phyloP scores from a whole-genome alignment of 495 filamentous ascomycete species.

The Penicillium argentinense region DNA sequence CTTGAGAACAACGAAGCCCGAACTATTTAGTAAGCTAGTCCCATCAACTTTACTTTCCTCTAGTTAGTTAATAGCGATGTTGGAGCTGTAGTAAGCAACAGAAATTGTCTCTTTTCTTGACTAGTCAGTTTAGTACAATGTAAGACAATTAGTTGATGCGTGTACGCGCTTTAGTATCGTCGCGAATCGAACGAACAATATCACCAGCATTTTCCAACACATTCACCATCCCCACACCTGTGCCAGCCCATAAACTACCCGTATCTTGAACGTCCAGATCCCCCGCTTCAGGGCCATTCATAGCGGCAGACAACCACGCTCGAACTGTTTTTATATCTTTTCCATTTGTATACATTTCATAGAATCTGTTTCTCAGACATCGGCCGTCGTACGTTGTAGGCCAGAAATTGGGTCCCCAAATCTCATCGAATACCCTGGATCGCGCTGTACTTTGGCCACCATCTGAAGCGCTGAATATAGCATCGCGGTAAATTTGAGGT shows the following conservation, averaged over 20 bases:
- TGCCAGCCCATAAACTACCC: conserved; percentile 64
- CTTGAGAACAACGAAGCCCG: too few species aligned
- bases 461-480: conserved; percentile 57
- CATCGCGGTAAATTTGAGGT: conserved; percentile 54
- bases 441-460: conserved; percentile 63
- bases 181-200: conserved; percentile 27
- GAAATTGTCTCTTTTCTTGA: too few species aligned
- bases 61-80: too few species aligned
- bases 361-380: conserved; percentile 61
- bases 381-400: conserved; percentile 60
- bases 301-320: conserved; percentile 35
- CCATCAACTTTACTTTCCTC: too few species aligned
- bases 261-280: conserved; percentile 39
- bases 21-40: too few species aligned
- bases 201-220: conserved; percentile 24
- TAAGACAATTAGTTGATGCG: background rate
- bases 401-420: conserved; percentile 66
- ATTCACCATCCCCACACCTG: conserved; percentile 40
- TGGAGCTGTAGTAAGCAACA: too few species aligned
- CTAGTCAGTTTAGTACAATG: background rate
- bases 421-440: conserved; percentile 64
- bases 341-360: conserved; percentile 47
- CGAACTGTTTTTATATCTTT: conserved; percentile 49
- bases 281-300: conserved; percentile 3
- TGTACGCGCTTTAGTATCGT: background rate